Percentiles rank a stretch among this genome's conserved stretches.
phyloP scores from a whole-genome alignment of 345 rosid species.

The Gynandropsis gynandra region DNA sequence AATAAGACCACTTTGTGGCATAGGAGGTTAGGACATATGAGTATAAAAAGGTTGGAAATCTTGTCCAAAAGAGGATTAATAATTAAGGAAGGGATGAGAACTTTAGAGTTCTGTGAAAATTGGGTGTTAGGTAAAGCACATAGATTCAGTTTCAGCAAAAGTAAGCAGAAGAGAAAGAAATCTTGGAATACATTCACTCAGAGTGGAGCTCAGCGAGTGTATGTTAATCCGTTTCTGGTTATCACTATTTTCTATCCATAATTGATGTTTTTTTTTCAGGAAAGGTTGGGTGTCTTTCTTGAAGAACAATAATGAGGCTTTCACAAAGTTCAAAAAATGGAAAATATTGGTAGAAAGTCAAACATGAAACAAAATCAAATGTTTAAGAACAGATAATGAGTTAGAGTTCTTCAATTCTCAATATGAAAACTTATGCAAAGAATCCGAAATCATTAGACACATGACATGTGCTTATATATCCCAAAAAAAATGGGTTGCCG shows the following conservation, averaged over 20 bases:
- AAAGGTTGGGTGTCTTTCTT: neutral
- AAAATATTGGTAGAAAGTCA: neutral
- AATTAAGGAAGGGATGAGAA: neutral
- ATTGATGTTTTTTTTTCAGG: neutral
- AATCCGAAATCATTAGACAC: neutral
- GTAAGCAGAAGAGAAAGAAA: neutral
- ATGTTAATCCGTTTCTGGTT: neutral
- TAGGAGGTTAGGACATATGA: too few relatives aligned
- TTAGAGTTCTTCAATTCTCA: too few relatives aligned
- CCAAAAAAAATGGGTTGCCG: neutral
- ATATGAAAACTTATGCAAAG: neutral
- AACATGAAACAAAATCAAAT: neutral
- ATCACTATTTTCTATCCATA: neutral
- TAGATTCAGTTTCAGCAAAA: neutral
- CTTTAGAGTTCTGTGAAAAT: neutral
- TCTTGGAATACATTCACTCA: neutral
- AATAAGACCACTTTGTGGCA: neutral
- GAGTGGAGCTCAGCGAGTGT: neutral
- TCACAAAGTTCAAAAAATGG: neutral
- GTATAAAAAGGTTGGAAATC: neutral
- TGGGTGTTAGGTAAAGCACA: neutral
- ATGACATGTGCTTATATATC: neutral
- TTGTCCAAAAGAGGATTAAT: neutral
- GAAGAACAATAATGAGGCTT: too few relatives aligned
- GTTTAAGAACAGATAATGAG: neutral